Evolutionary conservation across 805 yeast genomes (phyloP).

Genomic region (Candida wancherniae): DNA sequence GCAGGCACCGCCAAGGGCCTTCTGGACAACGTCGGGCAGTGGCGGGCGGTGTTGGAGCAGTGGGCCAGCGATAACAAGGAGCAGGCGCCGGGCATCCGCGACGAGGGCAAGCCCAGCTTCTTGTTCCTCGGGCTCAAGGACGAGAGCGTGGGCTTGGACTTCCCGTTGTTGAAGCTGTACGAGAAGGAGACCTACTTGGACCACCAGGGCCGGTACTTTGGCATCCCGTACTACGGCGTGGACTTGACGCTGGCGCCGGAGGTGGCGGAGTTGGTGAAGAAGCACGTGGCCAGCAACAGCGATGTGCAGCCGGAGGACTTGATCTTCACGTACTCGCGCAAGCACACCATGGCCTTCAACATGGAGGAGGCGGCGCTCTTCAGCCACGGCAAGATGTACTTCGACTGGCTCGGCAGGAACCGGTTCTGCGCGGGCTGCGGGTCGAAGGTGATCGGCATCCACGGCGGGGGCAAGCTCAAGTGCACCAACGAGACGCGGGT

Average conservation of each 20-base stretch:
- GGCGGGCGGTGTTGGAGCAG: constrained; percentile 10
- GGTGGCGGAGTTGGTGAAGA: constrained; percentile 33
- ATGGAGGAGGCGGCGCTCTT: constrained; percentile 56
- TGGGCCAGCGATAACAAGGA: constrained; percentile 32
- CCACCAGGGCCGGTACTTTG: constrained; percentile 47
- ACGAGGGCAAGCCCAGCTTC: constrained; percentile 31
- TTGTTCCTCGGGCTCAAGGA: constrained; percentile 41
- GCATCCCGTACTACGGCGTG: constrained; percentile 61
- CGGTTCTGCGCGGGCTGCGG: constrained; percentile 89
- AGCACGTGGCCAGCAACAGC: constrained; percentile 14
- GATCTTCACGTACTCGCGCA: constrained; percentile 31
- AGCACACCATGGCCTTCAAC: constrained; percentile 32
- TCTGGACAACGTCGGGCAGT: constrained; percentile 10
- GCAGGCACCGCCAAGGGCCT: constrained; percentile 22
- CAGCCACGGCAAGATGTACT: constrained; percentile 76
- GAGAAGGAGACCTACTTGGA: constrained; percentile 34
- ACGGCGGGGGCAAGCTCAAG: constrained; percentile 52
- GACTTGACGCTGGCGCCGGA: constrained; percentile 47
- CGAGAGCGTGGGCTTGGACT: constrained; percentile 39
- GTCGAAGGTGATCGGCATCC: constrained; percentile 49
- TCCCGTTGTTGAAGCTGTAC: constrained; percentile 23
- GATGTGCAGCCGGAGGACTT: constrained; percentile 15
- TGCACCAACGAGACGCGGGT: constrained; percentile 15
- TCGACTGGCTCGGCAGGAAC: constrained; percentile 79
- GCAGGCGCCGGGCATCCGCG: constrained; percentile 39